These are phyloP conservation scores for Stropharia rugosoannulata DNA, from an alignment of 768 basidiomycete genomes.

Conservation along the genomic window DNA sequence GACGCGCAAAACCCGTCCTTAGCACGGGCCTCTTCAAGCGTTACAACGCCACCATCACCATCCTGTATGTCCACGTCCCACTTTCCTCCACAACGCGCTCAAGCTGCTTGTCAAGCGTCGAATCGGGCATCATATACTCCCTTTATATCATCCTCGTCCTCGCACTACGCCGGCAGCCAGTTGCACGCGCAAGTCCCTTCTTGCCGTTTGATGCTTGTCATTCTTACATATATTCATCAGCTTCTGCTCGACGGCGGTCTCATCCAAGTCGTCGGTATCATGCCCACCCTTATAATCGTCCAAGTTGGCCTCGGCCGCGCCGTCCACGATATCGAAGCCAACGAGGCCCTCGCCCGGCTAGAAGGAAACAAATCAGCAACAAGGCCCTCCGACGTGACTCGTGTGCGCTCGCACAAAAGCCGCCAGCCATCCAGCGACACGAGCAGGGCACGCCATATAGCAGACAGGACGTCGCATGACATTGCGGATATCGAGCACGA, in stretches of 20 bases:
- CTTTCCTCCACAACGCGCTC: not conserved
- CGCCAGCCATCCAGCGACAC: slow-evolving; percentile 9
- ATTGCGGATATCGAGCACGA: not conserved
- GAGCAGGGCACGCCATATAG: not conserved
- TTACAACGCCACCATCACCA: slow-evolving; percentile 32
- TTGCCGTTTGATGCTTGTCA: not conserved
- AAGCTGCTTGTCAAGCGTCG: slow-evolving; percentile 25
- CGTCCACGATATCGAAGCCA: slow-evolving; percentile 23
- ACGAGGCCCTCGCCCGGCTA: slow-evolving; percentile 12
- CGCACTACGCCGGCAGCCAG: slow-evolving; percentile 21
- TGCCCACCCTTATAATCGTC: slow-evolving; percentile 35
- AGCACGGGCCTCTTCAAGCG: slow-evolving; percentile 25
- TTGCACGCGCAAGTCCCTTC: slow-evolving; percentile 13
- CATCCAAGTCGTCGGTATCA: slow-evolving; percentile 32
- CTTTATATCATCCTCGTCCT: slow-evolving; percentile 30
- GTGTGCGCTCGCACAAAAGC: slow-evolving; percentile 7
- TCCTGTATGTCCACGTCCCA: slow-evolving; percentile 25
- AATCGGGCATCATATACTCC: slow-evolving; percentile 38
- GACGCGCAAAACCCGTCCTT: slow-evolving; percentile 23
- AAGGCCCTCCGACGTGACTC: not conserved
- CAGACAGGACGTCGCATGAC: no score
- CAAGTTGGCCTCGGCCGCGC: slow-evolving; percentile 30
- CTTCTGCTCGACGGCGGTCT: slow-evolving; percentile 23
- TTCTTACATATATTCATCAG: slow-evolving; percentile 5
- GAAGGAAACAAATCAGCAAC: slow-evolving; percentile 6